phyloP scores from a whole-genome alignment of 2,329 filamentous ascomycete species.

The Magnaporthiopsis rhizophila region DNA sequence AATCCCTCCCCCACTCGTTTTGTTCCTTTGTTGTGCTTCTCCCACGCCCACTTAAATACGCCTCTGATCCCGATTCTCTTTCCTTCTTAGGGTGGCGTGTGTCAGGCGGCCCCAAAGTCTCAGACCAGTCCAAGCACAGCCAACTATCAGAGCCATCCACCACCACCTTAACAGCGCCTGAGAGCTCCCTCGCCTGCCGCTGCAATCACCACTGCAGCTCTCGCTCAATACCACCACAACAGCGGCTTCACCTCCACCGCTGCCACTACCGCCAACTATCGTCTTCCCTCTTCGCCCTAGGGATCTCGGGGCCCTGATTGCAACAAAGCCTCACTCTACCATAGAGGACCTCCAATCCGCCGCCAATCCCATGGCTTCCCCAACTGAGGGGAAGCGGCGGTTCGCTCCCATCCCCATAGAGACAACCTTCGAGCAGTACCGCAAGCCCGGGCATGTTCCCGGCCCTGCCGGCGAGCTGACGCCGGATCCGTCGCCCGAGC shows the following conservation, averaged over 20 bases:
- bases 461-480: slow-evolving; percentile 38
- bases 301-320: neutral
- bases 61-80: neutral
- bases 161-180: neutral
- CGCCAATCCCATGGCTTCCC: neutral
- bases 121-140: neutral
- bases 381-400: slow-evolving; percentile 32
- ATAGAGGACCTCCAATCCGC: neutral
- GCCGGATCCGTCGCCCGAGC: slow-evolving; percentile 51
- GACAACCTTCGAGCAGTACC: slow-evolving; percentile 56
- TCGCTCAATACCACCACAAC: neutral
- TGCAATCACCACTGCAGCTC: neutral
- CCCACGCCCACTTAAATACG: neutral
- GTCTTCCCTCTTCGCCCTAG: neutral
- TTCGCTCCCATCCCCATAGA: slow-evolving; percentile 66
- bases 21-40: neutral
- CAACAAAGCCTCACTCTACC: neutral
- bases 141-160: neutral
- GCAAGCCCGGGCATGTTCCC: slow-evolving; percentile 28
- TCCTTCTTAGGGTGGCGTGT: neutral
- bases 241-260: too few relatives aligned
- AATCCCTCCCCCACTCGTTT: neutral
- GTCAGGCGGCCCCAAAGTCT: neutral
- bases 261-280: neutral
- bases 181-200: neutral